Evolutionary conservation across 2,329 filamentous ascomycete species (phyloP).

Genomic region (Penicillium verrucosum): DNA sequence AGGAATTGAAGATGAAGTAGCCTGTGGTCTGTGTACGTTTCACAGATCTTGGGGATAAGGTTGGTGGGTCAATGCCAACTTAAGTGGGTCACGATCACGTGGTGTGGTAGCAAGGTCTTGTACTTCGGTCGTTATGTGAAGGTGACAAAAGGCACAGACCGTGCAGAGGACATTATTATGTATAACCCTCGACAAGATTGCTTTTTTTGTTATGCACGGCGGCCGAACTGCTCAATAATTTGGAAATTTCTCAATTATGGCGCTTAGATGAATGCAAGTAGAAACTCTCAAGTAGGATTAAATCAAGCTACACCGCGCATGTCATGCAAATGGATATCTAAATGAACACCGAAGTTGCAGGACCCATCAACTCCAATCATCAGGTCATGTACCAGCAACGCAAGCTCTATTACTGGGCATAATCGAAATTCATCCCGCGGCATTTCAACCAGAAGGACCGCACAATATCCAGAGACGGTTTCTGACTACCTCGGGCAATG

Average conservation of each 20-base stretch:
- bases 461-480: constrained; percentile 39
- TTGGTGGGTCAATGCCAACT: too few relatives aligned
- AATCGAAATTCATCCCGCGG: constrained; percentile 42
- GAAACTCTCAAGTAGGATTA: not conserved
- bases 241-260: not conserved
- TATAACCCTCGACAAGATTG: too few relatives aligned
- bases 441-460: constrained; percentile 46
- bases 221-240: not conserved
- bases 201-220: not conserved
- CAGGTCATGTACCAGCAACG: constrained; percentile 2
- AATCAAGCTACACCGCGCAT: constrained; percentile 1
- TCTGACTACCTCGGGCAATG: constrained; percentile 36
- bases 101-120: too few relatives aligned
- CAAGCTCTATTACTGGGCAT: constrained; percentile 28
- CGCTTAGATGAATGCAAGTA: not conserved
- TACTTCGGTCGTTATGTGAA: too few relatives aligned
- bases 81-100: too few relatives aligned
- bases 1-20: too few relatives aligned
- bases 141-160: too few relatives aligned
- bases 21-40: too few relatives aligned
- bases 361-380: constrained; percentile 12
- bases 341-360: constrained; percentile 6
- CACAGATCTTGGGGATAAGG: too few relatives aligned
- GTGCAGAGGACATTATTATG: too few relatives aligned
- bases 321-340: constrained; percentile 14